A percentile compares a stretch with the other conserved stretches of the same genome.
Conservation (phyloP, 2,329 filamentous ascomycete genomes). For the Scedosporium apiospermum region DNA sequence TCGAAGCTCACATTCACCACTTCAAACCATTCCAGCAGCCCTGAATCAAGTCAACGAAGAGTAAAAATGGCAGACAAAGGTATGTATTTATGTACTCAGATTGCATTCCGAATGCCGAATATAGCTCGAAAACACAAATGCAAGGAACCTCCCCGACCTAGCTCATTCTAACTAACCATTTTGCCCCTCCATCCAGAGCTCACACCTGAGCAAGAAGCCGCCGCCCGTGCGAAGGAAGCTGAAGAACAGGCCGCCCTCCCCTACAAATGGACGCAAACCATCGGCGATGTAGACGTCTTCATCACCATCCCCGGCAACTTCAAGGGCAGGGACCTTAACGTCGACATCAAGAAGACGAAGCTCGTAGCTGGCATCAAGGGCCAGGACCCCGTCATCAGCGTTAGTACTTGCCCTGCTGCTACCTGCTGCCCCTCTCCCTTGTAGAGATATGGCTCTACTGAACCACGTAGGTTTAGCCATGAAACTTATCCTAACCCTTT, state of each 20-base stretch:
- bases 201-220: conserved; percentile 46
- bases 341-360: conserved; percentile 71
- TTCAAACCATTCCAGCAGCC: not conserved
- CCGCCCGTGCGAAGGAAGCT: conserved; percentile 59
- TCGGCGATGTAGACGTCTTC: conserved; percentile 75
- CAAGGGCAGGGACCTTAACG: conserved; percentile 73
- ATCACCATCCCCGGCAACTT: conserved; percentile 71
- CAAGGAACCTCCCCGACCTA: conserved; percentile 6
- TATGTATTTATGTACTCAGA: conserved; percentile 8
- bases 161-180: conserved; percentile 4
- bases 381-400: conserved; percentile 73
- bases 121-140: too few relatives aligned
- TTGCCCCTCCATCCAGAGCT: conserved; percentile 28
- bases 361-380: conserved; percentile 81
- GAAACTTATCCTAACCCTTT: not conserved
- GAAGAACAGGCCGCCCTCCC: conserved; percentile 85
- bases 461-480: not conserved
- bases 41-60: not conserved
- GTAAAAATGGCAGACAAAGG: conserved; percentile 33
- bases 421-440: not conserved
- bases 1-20: not conserved
- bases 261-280: conserved; percentile 96
- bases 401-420: conserved; percentile 28
- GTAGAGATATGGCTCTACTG: not conserved
- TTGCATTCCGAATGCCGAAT: too few relatives aligned